Percentiles rank a stretch among this genome's conserved stretches.
These are phyloP conservation scores for Oryza australiensis DNA, from an alignment of 176 grass and related monocot species.

Conservation along the genomic window DNA sequence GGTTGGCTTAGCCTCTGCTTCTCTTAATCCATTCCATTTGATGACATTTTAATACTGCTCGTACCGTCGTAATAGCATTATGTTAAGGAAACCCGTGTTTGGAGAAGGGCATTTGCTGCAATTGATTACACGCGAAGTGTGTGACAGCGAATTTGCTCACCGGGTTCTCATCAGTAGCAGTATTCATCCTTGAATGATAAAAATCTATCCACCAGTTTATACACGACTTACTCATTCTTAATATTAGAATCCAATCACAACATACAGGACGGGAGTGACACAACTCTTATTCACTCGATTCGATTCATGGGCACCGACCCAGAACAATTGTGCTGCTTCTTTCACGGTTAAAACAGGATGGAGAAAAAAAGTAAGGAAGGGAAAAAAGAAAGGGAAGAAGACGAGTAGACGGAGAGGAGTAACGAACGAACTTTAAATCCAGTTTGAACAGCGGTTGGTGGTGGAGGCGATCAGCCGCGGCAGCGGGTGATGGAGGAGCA, in stretches of 20 bases:
- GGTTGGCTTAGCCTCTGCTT: neutral
- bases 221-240: neutral
- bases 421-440: neutral
- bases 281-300: neutral
- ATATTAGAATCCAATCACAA: neutral
- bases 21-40: neutral
- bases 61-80: too few species aligned
- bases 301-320: neutral
- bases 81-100: neutral
- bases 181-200: neutral
- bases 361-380: neutral
- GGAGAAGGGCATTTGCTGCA: neutral
- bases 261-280: constrained; percentile 32
- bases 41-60: neutral
- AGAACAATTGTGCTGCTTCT: neutral
- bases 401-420: neutral
- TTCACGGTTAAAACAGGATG: neutral
- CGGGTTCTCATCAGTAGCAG: neutral
- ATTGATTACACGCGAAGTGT: neutral
- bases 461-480: constrained; percentile 39
- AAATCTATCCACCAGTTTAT: constrained; percentile 28
- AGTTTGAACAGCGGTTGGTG: neutral
- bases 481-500: constrained; percentile 68
- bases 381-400: neutral
- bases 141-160: neutral